Base-by-base conservation (phyloP, 129 eudicot species). In the Flaveria sonorensis region DNA sequence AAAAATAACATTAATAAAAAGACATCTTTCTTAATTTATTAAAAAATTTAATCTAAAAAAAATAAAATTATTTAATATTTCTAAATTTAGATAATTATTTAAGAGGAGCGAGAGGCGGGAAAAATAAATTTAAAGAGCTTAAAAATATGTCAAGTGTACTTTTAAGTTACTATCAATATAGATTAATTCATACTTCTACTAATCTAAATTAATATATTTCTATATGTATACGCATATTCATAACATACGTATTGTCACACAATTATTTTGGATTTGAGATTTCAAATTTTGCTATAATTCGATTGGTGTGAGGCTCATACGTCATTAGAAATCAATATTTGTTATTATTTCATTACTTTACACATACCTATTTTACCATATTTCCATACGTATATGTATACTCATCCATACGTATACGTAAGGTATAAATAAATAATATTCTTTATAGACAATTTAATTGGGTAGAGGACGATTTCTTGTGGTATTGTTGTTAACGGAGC, bases 391-490 rank as follows among this genome's bases (percentile, higher is more conserved):
- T 73, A 73, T 46, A 73, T 79, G 43, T 53, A 23, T 72, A 40
- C 18, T 12, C 47, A 55, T 55, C 15, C 61, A 72, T 51, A 64
- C 83, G 79, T 80, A 70, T 74, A 79, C 53, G 74, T 64, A 73
- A 52, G 19, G 57, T 53, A 73, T 42, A 73, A 66, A 71, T 18
- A 56, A 40, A 28, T 62, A 47, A 64, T 57, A 51, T 71, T 61
- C 15, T 18, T 28, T 65, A 43, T 18, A 52, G 75, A 73, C 39
- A 47, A 42, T 24, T 67, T 53, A 24, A 65, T 43, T 43, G 71
- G 62, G 70, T 45, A 55, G 79, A n/a, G 23, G 79, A 74, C 15
- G 61, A 66, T 80, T 80, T 80, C 70, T 80, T 73, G 75, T 80
- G 69, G 75, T 65, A 66, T 80, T 64, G 79, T 52, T 52, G 51